Evolutionary conservation across 192 early-diverging fungal species (phyloP).

Genomic region (Linnemannia elongata): DNA sequence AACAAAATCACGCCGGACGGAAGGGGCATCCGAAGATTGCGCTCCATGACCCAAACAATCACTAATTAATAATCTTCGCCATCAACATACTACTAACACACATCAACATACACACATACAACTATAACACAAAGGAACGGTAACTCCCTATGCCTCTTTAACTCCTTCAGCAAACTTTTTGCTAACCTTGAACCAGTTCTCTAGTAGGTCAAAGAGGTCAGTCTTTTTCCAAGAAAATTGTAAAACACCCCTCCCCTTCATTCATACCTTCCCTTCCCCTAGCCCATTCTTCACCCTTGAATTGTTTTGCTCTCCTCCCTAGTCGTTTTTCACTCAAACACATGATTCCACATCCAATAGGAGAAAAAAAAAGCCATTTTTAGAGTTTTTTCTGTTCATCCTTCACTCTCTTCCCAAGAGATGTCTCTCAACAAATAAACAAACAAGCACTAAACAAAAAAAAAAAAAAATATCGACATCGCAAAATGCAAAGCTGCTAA

Average conservation of each 20-base stretch:
- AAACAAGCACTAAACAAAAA: not conserved
- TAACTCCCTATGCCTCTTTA: no score
- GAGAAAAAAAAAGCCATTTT: conserved; percentile 2
- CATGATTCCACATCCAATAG: not conserved
- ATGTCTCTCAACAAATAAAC: not conserved
- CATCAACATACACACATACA: no score
- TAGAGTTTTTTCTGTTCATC: not conserved
- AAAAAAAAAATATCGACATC: not conserved
- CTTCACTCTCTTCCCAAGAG: not conserved
- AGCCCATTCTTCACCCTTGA: no score
- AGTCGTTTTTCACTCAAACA: not conserved
- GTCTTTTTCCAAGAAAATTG: no score
- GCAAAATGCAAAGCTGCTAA: not conserved
- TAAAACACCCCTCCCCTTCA: no score
- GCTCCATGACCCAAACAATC: not conserved
- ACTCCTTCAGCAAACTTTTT: no score
- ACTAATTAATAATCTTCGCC: not conserved
- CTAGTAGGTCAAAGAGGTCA: no score
- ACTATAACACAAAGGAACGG: no score
- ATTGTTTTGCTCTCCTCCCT: not conserved
- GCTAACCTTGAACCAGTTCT: no score
- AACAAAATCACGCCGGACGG: not conserved
- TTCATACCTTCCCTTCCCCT: not conserved
- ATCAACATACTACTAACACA: not conserved
- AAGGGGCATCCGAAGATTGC: not conserved